Evolutionary conservation across 2,329 filamentous ascomycete species (phyloP), one percentile per base, ranked within the genome.

Genomic region (Fusarium siculi): DNA sequence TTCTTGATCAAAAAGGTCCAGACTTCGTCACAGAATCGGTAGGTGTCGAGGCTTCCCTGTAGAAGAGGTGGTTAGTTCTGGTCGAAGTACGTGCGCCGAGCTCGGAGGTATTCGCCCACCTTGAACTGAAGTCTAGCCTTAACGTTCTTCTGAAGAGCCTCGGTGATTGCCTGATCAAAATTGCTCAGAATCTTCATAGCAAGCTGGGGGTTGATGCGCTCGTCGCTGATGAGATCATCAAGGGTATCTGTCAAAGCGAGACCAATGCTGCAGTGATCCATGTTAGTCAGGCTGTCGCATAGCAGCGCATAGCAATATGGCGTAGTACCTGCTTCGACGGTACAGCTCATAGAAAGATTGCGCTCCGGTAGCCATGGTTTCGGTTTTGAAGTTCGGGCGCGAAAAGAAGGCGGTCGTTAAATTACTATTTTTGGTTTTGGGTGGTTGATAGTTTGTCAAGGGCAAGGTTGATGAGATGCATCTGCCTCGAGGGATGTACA

Each of bases 1-100:
- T 98, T 96, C 84, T 98, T 98, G 84, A 99, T 97, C 66, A 99
- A 89, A 83, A 99, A 99, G 4, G 96, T 99, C 96, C 96, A 99
- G 66, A 99, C 96, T 85, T 99, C 96, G 84, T 99, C 96, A 86
- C 96, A 99, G 88, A 99, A 99, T 77, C 96, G 93, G 86, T 99
- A 99, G 21, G 96, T 98, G 82, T 98, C 95, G 72, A 99, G 91
- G 80, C 97, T 96, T 53, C 96, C 96, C 96, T 98, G 25, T 32
- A 30, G n/a, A 39, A 21, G 30, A 52, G 18, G n/a, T 40, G 37
- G 34, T 73, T 39, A 73, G 54, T 40, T 16, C 37, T 39, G 36
- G 5, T 28, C 46, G 40, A 37, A 6, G 28, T 19, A 44, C 21
- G 15, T 19, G 28, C 36, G 46, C 42, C 25, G 50, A 52, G 44